Conservation (phyloP, 768 basidiomycete species). For the Hygrocybe coccinea region DNA sequence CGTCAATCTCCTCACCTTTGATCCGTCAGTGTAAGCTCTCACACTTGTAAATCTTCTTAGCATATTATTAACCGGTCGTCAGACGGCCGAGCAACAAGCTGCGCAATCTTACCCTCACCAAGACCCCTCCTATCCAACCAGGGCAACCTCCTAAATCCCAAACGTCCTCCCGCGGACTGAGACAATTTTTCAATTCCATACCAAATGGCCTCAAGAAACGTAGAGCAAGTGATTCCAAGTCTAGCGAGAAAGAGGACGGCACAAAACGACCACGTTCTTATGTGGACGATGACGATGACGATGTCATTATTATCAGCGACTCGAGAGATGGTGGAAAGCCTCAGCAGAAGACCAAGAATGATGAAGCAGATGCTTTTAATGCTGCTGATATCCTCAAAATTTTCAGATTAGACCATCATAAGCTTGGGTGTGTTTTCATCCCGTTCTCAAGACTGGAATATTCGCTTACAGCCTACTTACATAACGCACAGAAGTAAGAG, state of each 20-base stretch:
- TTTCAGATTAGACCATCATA: conserved; percentile 45
- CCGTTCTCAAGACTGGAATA: neutral
- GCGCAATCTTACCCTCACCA: conserved; percentile 3
- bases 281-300: conserved; percentile 29
- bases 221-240: neutral
- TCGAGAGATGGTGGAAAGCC: conserved; percentile 5
- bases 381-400: conserved; percentile 35
- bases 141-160: neutral
- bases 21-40: conserved; percentile 59
- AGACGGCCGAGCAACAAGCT: conserved; percentile 22
- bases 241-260: neutral
- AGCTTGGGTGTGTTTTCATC: conserved; percentile 30
- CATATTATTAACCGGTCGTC: conserved; percentile 1
- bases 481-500: conserved; percentile 42
- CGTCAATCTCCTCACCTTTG: conserved; percentile 67
- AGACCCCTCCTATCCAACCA: neutral
- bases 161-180: neutral
- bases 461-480: conserved; percentile 1
- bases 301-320: conserved; percentile 21
- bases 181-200: neutral
- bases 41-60: neutral
- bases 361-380: conserved; percentile 20
- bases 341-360: conserved; percentile 9
- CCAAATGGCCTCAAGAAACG: conserved; percentile 1
- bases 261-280: conserved; percentile 4